Percentiles rank a stretch among this genome's conserved stretches.
Evolutionary conservation across 805 yeast genomes (phyloP).

Genomic region (Starmerella apicola): DNA sequence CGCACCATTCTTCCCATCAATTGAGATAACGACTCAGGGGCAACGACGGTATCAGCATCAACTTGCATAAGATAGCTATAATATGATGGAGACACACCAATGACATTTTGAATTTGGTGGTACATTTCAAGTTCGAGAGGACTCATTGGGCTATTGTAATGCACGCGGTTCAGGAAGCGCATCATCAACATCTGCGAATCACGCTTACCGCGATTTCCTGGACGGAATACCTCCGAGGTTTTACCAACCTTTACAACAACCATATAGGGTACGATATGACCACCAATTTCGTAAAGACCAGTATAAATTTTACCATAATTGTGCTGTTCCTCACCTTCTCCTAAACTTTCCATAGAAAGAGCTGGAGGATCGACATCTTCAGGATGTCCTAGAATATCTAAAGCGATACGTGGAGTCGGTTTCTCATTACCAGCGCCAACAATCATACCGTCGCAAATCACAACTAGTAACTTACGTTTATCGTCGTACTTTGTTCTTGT

Average conservation of each 20-base stretch:
- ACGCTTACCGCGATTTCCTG: slow-evolving; percentile 56
- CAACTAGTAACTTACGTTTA: slow-evolving; percentile 43
- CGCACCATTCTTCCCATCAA: slow-evolving; percentile 45
- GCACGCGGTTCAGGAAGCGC: slow-evolving; percentile 50
- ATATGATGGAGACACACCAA: slow-evolving; percentile 46
- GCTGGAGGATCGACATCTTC: slow-evolving; percentile 43
- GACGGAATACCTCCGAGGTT: slow-evolving; percentile 43
- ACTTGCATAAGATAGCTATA: slow-evolving; percentile 46
- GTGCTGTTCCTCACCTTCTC: slow-evolving; percentile 50
- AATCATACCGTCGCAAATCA: slow-evolving; percentile 50
- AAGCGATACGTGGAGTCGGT: slow-evolving; percentile 46
- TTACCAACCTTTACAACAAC: slow-evolving; percentile 50
- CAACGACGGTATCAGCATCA: slow-evolving; percentile 52
- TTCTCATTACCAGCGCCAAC: slow-evolving; percentile 50
- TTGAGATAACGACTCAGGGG: slow-evolving; percentile 42
- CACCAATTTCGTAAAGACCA: slow-evolving; percentile 47
- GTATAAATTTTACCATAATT: slow-evolving; percentile 51
- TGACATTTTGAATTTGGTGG: slow-evolving; percentile 42
- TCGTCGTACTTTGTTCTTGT: slow-evolving; percentile 49
- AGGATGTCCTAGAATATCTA: slow-evolving; percentile 42
- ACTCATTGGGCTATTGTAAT: slow-evolving; percentile 48
- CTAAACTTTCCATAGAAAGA: slow-evolving; percentile 43
- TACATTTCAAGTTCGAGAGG: slow-evolving; percentile 45
- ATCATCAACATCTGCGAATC: slow-evolving; percentile 50
- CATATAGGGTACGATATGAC: slow-evolving; percentile 43